Evolutionary conservation across 2,329 filamentous ascomycete species (phyloP), one percentile per base, ranked within the genome.

Genomic region (Pezicula carpinea): DNA sequence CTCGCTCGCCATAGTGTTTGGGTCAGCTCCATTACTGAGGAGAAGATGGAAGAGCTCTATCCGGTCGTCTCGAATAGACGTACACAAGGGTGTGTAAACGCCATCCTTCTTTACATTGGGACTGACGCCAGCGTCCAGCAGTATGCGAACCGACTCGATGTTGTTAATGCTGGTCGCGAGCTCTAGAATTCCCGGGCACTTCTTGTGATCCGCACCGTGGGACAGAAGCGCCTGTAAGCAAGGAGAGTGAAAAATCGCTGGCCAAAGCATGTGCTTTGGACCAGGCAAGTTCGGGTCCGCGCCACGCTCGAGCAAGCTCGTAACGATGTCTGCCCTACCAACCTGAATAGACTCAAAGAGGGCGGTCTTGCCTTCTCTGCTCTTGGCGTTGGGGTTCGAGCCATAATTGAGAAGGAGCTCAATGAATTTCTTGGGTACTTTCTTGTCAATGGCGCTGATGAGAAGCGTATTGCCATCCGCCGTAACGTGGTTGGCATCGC

Each of bases 241-340:
- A 6, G 70, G 65, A 0, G 81, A 70, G 43, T 82, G 73, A 63
- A 81, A 79, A 0, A 75, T 76, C 0, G 82, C 72, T 2, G 81
- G 80, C 83, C 83, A 83, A 19, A 87, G 71, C 64, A 82, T 77
- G 66, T 87, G 79, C 63, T 85, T 84, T 10, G 82, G 82, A 1
- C 80, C 82, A 1, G 83, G 83, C 5, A 86, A 68, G 59, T 88
- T 87, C 7, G 82, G 76, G 56, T 86, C 76, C 2, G 83, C 84
- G 3, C 77, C 75, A 46, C 82, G 73, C 43, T 85, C 72, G 2
- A 82, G 64, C 14, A 80, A 62, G 3, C 68, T 59, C 1, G 65
- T 69, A 49, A 83, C 75, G 1, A 84, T 68, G 48, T 85, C 80
- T 41, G 74, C 65, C 5, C 82, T 73, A 10, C 72, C 73, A 15